Base-by-base conservation (phyloP, 2,329 filamentous ascomycete genomes). In the Colletotrichum graminicola region DNA sequence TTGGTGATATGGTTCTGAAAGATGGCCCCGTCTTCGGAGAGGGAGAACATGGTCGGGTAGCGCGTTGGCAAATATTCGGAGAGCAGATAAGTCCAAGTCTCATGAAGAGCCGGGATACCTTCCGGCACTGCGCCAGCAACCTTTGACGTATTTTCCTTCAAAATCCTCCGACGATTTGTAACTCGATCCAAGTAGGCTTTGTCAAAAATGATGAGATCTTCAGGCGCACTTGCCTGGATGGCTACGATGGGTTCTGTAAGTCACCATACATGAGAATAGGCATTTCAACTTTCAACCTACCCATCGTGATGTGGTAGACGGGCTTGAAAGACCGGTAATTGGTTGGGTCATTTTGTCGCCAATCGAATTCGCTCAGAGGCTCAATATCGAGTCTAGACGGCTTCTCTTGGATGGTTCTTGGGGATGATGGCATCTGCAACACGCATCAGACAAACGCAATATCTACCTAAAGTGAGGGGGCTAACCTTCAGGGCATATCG, bases 291-390 rank as follows among this genome's bases (percentile, higher is more conserved):
- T 10, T 16, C 26, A 23, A 74, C 76, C 41, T 74, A 85, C 86
- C 86, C 86, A 89, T 88, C 0, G 85, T 87, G 70, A 88, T 87
- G 74, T 88, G 79, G 74, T 87, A 89, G 3, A 82, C 81, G 0
- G 85, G 82, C 76, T 87, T 88, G 76, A 87, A 88, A 0, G 85
- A 86, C 2, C 86, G 80, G 45, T 85, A 80, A 47, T 81, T 79
- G 3, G 75, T 72, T 0, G 85, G 84, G 11, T 80, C 76, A 1
- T 78, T 79, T 1, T 75, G 71, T 47, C 79, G 76, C 82, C 84
- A 86, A 72, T 85, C 78, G 67, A 85, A 83, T 5, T 77, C 74
- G 0, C 72, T 49, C 1, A 80, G 70, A 0, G 81, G 75, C 39
- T 78, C 73, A 55, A 81, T 75, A 5, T 3, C 5, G 16, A 11